Evolutionary conservation across 495 filamentous ascomycete genomes (phyloP), one percentile per base, ranked within the genome.

Genomic region (Hypoxylon rickii): DNA sequence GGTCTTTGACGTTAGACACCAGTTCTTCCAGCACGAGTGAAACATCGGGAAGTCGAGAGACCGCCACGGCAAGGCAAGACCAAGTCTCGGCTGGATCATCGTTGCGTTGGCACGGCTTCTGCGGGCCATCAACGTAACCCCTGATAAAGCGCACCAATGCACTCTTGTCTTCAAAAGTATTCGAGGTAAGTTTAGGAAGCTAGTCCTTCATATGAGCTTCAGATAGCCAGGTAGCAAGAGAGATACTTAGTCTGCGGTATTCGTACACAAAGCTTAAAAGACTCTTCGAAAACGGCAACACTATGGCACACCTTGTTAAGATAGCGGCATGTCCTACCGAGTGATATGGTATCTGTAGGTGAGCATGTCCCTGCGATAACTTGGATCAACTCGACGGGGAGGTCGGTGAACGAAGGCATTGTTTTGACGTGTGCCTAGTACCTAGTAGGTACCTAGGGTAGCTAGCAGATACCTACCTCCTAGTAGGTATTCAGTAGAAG

Each of bases 61-160:
- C 16, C 1, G 60, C 60, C 3, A 63, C 22, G 17, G 60, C 53
- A 19, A 63, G 49, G 39, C 55, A 58, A 2, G 50, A 39, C 60
- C 60, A 63, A 7, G 44, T 40, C 49, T 32, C 46, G 12, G 22
- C 58, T 2, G 43, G 55, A 0, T 40, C 44, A 22, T 58, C 55
- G n/a, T 37, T 49, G n/a, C 54, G 49, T 17, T 58, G 48, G 26
- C 49, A 58, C 11, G 44, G 49, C 50, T 49, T 54, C 3, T 55
- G 38, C 15, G 54, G 17, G 6, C 60, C 54, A 12, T 58, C 44
- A 13, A 58, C 20, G 38, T 58, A 63, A 2, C 16, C 20, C 16
- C 33, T 21, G 38, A 63, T 42, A 21, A 58, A 58, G 40, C 26
- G 48, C 13, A 51, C 54, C 26, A 63, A 15, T 6, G 44, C 33